Base-by-base conservation (phyloP, 129 eudicot genomes). In the sunflower (Helianthus annuus) region DNA sequence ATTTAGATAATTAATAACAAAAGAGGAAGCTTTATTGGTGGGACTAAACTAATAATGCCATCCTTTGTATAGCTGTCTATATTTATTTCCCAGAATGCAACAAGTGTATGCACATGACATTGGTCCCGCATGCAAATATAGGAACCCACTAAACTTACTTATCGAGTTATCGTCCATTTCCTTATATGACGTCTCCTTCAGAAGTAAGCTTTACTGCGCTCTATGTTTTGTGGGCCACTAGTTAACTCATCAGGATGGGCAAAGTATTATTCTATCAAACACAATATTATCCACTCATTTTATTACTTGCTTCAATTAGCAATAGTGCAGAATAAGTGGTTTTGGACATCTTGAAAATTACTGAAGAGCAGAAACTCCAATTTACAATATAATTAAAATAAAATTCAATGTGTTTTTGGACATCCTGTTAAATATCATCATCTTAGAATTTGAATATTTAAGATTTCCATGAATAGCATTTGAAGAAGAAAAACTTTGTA, bases 251-350 rank as follows among this genome's bases (percentile, higher is more conserved):
- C 46, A 63, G 7, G 10, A 78, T 64, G 67, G 66, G 82, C 82
- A 78, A 78, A 71, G 77, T 63, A 78, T 78, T 71, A 70, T 75
- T 66, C 68, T 40, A 65, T 65, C 64, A 61, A 68, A 62, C 58
- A 52, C 49, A 52, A 19, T 9, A 78, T 64, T 69, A 75, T 29
- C 15, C 68, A 22, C 69, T 67, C 58, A 17, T 56, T 62, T 15
- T 17, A 46, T 42, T 76, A 32, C 80, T 55, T 70, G 8, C 77
- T 62, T 62, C 60, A 64, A 42, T 16, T 54, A 71, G 68, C 67
- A 70, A 63, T 40, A 78, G 51, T 63, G 51, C 8, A 54, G 10
- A 69, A 27, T 32, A 32, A 32, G 4, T 32, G 36, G 36, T 32
- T 32, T 32, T 32, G 4, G 36, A 32, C 36, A 32, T 59, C 38